Evolutionary conservation across 2,329 filamentous ascomycete genomes (phyloP), one percentile per base, ranked within the genome.

Genomic region (Capronia epimyces): DNA sequence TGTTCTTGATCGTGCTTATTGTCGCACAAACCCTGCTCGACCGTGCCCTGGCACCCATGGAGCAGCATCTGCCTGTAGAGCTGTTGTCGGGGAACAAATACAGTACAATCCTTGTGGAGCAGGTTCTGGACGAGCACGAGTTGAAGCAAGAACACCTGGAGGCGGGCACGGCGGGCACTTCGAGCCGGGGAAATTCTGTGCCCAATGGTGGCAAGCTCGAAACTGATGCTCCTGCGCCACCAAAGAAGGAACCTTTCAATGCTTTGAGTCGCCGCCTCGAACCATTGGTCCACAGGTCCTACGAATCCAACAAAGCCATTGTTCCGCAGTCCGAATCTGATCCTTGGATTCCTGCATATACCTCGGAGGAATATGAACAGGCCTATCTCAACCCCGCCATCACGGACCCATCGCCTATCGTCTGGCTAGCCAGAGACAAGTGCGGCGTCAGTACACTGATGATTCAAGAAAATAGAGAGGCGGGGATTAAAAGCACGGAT

Each of bases 361-460:
- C 80, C 0, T 74, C 77, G 1, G 74, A 82, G 44, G 72, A 81
- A 7, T 76, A 83, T 56, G 72, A 75, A 3, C 77, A 85, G 29
- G 89, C 86, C 0, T 91, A 88, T 67, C 80, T 79, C 64, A 82
- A 89, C 57, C 87, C 88, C 0, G 80, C 84, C 0, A 76, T 91
- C 59, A 78, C 70, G 10, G 76, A 79, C 52, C 60, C 74, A 45
- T 71, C 78, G 2, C 86, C 86, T 0, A 72, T 85, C 29, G 71
- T 95, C 2, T 95, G 89, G 89, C 86, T 95, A 21, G 88, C 89
- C 0, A 75, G 79, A 49, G 89, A 95, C 63, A 69, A 76, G 1
- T 81, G 82, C 42, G 86, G 88, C 2, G 79, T 95, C 31, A 88
- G 83, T 47, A 77, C 75, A 57, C 83, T 90, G 63, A 88, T 95